Conservation (phyloP, 371 early-diverging fungal species). For the Lichtheimia ramosa region DNA sequence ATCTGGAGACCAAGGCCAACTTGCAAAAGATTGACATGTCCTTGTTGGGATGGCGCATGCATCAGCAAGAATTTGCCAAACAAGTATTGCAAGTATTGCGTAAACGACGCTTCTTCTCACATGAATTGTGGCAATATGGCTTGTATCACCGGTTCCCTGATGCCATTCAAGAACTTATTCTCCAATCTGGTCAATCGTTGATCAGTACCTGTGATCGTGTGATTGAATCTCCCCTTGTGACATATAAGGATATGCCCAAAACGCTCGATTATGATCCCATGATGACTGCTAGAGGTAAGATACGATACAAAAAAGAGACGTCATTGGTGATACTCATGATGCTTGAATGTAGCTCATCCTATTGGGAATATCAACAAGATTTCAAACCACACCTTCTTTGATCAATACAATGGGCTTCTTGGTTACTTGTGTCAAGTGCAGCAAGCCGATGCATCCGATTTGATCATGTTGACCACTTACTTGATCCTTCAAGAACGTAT, state of each 20-base stretch:
- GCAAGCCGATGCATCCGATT: conserved; percentile 26
- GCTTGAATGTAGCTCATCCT: not conserved
- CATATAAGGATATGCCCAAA: conserved; percentile 2
- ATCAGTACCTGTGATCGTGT: conserved; percentile 24
- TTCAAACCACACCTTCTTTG: conserved; percentile 43
- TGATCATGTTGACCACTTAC: conserved; percentile 41
- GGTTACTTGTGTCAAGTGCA: conserved; percentile 38
- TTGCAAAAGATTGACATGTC: conserved; percentile 26
- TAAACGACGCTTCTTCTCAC: conserved; percentile 16
- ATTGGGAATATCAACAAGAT: conserved; percentile 16
- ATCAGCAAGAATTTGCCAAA: conserved; percentile 23
- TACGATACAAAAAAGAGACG: not conserved
- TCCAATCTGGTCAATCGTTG: conserved; percentile 12
- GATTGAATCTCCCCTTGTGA: conserved; percentile 46
- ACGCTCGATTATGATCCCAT: conserved; percentile 55
- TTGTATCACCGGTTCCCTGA: conserved; percentile 30
- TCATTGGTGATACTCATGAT: not conserved
- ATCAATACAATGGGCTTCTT: conserved; percentile 46
- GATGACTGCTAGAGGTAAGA: conserved; percentile 50
- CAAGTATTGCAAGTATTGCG: conserved; percentile 10
- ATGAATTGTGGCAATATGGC: conserved; percentile 30
- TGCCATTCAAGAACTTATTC: conserved; percentile 26
- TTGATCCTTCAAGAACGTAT: conserved; percentile 58
- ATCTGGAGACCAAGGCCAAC: conserved; percentile 20
- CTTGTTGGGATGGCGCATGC: conserved; percentile 36